Evolutionary conservation across 2,329 filamentous ascomycete genomes (phyloP), one percentile per base, ranked within the genome.

Genomic region (Trichoderma sp.): DNA sequence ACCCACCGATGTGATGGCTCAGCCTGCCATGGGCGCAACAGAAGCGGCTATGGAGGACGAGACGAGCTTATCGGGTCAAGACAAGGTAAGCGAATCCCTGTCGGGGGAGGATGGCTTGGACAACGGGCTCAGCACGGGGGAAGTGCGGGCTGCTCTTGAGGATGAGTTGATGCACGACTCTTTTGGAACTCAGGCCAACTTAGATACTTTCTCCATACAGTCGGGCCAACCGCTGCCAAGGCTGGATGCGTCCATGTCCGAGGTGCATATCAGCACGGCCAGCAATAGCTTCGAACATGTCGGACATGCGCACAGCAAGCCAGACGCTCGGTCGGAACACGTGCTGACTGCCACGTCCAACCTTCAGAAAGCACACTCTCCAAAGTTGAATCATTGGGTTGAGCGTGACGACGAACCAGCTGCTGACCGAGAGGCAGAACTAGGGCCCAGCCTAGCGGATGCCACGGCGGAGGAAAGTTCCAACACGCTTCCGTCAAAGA

Each of bases 61-160:
- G 41, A 63, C 30, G 59, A 41, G 26, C 12, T 39, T 39, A 19
- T n/a, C 28, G 30, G 24, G 26, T 41, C 43, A 56, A n/a, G 47
- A 12, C 41, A 14, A 67, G 65, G 65, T 67, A 67, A 67, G 65
- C 61, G 56, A 65, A 56, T 52, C 44, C 54, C 65, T 56, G 17
- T 52, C 41, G 34, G 21, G 26, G 21, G 44, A 51, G n/a, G 56
- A 65, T 52, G 28, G 24, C 43, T 51, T 66, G 68, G 68, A 69
- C 71, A 70, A 70, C 67, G 68, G 69, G 58, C 70, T 72, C 68
- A 73, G 71, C 67, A 71, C 67, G 63, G 72, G 72, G 69, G 70
- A 73, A 71, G 70, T 74, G 69, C 74, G 71, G 69, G 68, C 68
- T 50, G 68, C 67, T 34, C 44, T 70, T 41, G 70, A 70, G 62